These are phyloP conservation scores for Tricholoma saponaceum DNA, from an alignment of 768 basidiomycete genomes.

Conservation along the genomic window DNA sequence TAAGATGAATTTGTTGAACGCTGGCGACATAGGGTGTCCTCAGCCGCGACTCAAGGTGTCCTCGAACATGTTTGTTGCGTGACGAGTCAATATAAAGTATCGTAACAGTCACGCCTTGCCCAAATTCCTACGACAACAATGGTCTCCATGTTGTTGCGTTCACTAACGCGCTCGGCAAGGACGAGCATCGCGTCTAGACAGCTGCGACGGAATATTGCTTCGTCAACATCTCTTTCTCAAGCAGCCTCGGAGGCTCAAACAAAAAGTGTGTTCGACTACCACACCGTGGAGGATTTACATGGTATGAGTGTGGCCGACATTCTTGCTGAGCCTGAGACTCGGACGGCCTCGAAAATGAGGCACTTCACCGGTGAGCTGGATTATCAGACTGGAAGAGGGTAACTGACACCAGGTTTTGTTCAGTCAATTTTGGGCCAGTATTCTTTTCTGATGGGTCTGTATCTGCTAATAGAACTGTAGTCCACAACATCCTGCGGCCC, in stretches of 20 bases:
- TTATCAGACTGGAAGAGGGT: not conserved
- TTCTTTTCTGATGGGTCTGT: not conserved
- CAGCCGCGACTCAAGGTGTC: too few relatives aligned
- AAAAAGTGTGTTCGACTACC: constrained; percentile 57
- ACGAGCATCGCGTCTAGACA: constrained; percentile 23
- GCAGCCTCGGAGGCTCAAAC: constrained; percentile 26
- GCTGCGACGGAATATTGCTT: constrained; percentile 33
- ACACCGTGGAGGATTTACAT: constrained; percentile 83
- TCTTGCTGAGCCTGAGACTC: constrained; percentile 65
- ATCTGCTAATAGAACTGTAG: constrained; percentile 30
- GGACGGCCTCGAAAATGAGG: constrained; percentile 76
- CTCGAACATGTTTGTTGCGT: not conserved
- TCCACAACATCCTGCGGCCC: constrained; percentile 98
- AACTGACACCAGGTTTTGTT: constrained; percentile 7
- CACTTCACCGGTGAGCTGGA: constrained; percentile 82
- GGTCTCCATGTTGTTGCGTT: constrained; percentile 65
- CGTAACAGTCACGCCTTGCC: not conserved
- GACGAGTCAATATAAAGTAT: too few relatives aligned
- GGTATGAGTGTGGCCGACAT: constrained; percentile 77
- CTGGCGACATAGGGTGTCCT: constrained; percentile 17
- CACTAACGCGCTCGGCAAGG: constrained; percentile 46
- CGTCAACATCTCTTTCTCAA: constrained; percentile 26
- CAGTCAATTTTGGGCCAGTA: constrained; percentile 93
- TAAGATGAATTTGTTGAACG: constrained; percentile 82
- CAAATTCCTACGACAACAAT: too few relatives aligned